phyloP scores from a whole-genome alignment of 1,284 basidiomycete genomes.

The Ustilago xerochloae region DNA sequence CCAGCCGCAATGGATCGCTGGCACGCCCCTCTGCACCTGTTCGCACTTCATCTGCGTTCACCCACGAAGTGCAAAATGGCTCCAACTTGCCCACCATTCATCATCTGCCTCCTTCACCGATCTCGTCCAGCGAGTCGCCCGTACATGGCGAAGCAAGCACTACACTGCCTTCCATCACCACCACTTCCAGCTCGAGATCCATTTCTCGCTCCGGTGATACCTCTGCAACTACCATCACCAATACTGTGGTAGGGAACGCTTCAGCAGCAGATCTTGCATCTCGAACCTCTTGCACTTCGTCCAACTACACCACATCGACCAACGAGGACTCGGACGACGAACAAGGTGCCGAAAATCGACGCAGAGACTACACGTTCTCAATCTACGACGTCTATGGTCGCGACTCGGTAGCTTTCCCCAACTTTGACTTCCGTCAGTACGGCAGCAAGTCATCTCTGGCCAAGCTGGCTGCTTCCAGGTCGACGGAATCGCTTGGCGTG shows the following conservation, averaged over 20 bases:
- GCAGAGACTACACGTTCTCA: slow-evolving; percentile 59
- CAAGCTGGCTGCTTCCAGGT: slow-evolving; percentile 39
- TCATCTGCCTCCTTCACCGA: slow-evolving; percentile 57
- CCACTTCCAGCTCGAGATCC: slow-evolving; percentile 25
- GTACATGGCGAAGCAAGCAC: slow-evolving; percentile 13
- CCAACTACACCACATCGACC: slow-evolving; percentile 47
- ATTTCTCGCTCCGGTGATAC: slow-evolving; percentile 17
- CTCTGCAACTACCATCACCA: slow-evolving; percentile 2
- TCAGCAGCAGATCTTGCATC: slow-evolving; percentile 18
- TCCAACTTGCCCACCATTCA: slow-evolving; percentile 29
- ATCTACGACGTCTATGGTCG: slow-evolving; percentile 66
- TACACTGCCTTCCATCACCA: slow-evolving; percentile 27
- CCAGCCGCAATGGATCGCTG: slow-evolving; percentile 26
- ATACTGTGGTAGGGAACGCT: slow-evolving; percentile 9
- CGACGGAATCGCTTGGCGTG: slow-evolving; percentile 41
- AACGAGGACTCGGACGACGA: slow-evolving; percentile 59
- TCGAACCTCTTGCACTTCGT: slow-evolving; percentile 42
- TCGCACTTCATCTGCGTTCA: slow-evolving; percentile 34
- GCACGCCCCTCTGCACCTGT: slow-evolving; percentile 19
- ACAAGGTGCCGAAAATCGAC: slow-evolving; percentile 21
- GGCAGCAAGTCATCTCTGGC: slow-evolving; percentile 43
- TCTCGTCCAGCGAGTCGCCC: slow-evolving; percentile 57
- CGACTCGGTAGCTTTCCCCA: slow-evolving; percentile 64
- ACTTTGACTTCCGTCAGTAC: slow-evolving; percentile 55
- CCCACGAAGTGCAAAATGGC: slow-evolving; percentile 15